Conservation (phyloP, 129 eudicot genomes). For the Arctium lappa region DNA sequence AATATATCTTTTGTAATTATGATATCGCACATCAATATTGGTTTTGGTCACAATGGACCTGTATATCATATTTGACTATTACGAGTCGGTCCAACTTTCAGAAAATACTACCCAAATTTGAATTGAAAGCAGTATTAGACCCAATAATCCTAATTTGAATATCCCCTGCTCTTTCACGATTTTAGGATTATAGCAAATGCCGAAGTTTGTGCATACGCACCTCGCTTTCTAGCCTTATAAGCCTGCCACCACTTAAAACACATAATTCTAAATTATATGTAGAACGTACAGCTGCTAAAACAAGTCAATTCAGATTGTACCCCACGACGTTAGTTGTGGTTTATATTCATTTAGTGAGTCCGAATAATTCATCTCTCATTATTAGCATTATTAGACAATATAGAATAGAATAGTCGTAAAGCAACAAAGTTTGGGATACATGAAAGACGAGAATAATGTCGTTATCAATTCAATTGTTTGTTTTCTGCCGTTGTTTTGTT, state of each 20-base stretch:
- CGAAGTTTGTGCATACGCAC: neutral
- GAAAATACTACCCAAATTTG: neutral
- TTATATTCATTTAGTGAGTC: neutral
- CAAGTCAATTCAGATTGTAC: neutral
- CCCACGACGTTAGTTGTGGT: neutral
- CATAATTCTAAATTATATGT: neutral
- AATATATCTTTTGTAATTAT: no score
- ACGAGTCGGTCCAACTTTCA: neutral
- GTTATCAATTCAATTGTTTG: neutral
- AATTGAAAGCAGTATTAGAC: neutral
- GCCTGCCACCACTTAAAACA: neutral
- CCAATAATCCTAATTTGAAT: neutral
- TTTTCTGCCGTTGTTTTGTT: constrained; percentile 5
- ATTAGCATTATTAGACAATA: constrained; percentile 12
- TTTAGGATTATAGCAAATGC: no score
- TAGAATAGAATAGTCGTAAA: neutral
- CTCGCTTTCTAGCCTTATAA: neutral
- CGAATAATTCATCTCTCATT: constrained; percentile 1
- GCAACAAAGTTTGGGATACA: constrained; percentile 7
- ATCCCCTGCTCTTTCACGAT: neutral
- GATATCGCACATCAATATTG: neutral
- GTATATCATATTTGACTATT: neutral
- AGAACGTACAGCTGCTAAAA: neutral
- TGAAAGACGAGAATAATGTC: neutral
- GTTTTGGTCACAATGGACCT: neutral